Percentiles rank a stretch among this genome's conserved stretches.
These are phyloP conservation scores for Cordyceps cicadae DNA, from an alignment of 2,329 filamentous ascomycete species.

Conservation along the genomic window DNA sequence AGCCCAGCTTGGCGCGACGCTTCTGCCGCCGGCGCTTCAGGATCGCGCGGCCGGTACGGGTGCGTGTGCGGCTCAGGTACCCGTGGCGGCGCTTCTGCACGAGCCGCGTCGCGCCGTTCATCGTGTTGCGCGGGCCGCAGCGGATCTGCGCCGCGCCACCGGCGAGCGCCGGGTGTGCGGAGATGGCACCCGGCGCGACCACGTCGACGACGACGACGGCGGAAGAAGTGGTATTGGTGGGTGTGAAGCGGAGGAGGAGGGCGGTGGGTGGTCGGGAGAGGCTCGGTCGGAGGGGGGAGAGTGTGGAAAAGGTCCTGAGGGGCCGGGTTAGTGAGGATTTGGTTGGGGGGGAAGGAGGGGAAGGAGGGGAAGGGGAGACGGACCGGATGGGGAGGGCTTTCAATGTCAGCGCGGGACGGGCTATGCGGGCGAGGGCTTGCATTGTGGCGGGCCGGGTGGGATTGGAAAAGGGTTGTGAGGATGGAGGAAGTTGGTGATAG, in stretches of 20 bases:
- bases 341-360: not conserved
- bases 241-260: conserved; percentile 24
- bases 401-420: conserved; percentile 3
- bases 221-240: conserved; percentile 13
- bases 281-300: conserved; percentile 43
- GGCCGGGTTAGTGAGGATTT: not conserved
- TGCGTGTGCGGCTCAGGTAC: conserved; percentile 43
- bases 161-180: conserved; percentile 44
- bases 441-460: not conserved
- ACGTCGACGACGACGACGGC: conserved; percentile 34
- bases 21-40: conserved; percentile 44
- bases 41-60: conserved; percentile 44
- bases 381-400: conserved; percentile 6
- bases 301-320: conserved; percentile 38
- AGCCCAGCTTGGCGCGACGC: conserved; percentile 37
- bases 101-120: conserved; percentile 46
- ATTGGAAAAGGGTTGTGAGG: not conserved
- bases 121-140: conserved; percentile 50
- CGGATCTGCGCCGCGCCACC: conserved; percentile 40
- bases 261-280: conserved; percentile 22
- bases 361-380: not conserved
- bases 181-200: conserved; percentile 37
- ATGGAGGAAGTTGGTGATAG: not conserved
- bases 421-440: conserved; percentile 7
- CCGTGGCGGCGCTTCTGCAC: conserved; percentile 53